These are phyloP conservation scores for Trifolium pratense DNA, from an alignment of 306 rosid species.

Conservation along the genomic window DNA sequence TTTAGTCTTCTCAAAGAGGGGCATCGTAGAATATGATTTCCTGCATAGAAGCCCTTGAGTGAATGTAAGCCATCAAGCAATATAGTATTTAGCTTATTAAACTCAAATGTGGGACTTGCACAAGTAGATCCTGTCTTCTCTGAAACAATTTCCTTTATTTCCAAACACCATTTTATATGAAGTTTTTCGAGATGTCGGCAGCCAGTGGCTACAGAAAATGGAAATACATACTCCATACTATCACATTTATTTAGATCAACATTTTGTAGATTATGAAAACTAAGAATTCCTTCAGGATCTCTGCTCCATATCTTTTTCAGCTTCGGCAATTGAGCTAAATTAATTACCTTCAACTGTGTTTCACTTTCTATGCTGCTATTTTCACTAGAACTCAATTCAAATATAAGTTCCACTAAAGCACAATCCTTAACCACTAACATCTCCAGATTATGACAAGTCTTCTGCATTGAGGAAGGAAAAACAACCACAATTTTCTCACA, in stretches of 20 bases:
- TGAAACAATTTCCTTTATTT: slow-evolving; percentile 3
- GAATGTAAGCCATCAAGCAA: neutral
- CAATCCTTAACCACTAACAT: neutral
- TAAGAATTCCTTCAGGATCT: slow-evolving; percentile 5
- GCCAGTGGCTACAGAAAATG: neutral
- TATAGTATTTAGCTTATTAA: neutral
- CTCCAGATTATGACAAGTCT: neutral
- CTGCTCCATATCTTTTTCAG: slow-evolving; percentile 7
- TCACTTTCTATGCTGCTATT: neutral
- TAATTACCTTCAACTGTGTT: neutral
- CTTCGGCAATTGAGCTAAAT: neutral
- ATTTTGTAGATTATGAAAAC: neutral
- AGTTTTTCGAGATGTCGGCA: neutral
- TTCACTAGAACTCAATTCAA: slow-evolving; percentile 4
- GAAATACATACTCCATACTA: slow-evolving; percentile 9
- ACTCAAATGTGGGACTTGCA: neutral
- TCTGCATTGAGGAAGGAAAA: slow-evolving; percentile 16
- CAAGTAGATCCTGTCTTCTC: neutral
- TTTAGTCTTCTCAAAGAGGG: neutral
- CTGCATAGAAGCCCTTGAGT: slow-evolving; percentile 11
- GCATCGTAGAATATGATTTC: neutral
- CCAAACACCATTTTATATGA: neutral
- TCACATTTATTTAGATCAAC: neutral
- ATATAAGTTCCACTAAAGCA: slow-evolving; percentile 12
- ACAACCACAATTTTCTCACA: slow-evolving; percentile 9